These are phyloP conservation scores for Entomortierella chlamydospora DNA, from an alignment of 192 early-diverging fungal genomes.

Conservation along the genomic window DNA sequence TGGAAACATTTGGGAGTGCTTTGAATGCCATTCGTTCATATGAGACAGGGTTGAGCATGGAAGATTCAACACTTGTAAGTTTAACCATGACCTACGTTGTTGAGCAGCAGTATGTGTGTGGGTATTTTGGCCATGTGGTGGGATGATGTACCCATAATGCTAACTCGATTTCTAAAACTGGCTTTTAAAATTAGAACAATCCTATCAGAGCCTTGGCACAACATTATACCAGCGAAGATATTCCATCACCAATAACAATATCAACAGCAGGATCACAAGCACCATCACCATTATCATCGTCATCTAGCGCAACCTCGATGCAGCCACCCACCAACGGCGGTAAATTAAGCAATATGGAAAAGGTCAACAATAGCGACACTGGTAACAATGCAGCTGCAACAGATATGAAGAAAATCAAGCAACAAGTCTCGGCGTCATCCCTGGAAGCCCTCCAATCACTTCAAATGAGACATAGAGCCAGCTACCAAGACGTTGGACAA, in stretches of 20 bases:
- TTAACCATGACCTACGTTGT: neutral
- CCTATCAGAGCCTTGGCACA: conserved; percentile 31
- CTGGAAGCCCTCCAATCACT: conserved; percentile 22
- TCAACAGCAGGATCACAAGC: neutral
- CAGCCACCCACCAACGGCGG: too few relatives aligned
- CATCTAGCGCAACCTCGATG: neutral
- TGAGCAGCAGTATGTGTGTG: too few relatives aligned
- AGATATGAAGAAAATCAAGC: conserved; percentile 9
- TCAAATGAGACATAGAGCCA: conserved; percentile 4
- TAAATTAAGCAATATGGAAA: too few relatives aligned
- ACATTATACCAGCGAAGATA: neutral
- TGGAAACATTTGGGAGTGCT: conserved; percentile 27
- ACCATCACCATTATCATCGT: neutral
- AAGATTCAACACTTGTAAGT: conserved; percentile 9
- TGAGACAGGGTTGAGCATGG: conserved; percentile 3
- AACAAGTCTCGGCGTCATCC: conserved; percentile 23
- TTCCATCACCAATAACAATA: too few relatives aligned
- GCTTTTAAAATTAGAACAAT: too few relatives aligned
- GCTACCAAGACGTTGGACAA: neutral
- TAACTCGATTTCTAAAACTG: too few relatives aligned
- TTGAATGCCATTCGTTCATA: conserved; percentile 8
- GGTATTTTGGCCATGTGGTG: too few relatives aligned
- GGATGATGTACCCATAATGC: too few relatives aligned
- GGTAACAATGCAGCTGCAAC: neutral
- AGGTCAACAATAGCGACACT: neutral